These are phyloP conservation scores for Pichia nanzhaoensis DNA, from an alignment of 805 yeast species.

Conservation along the genomic window DNA sequence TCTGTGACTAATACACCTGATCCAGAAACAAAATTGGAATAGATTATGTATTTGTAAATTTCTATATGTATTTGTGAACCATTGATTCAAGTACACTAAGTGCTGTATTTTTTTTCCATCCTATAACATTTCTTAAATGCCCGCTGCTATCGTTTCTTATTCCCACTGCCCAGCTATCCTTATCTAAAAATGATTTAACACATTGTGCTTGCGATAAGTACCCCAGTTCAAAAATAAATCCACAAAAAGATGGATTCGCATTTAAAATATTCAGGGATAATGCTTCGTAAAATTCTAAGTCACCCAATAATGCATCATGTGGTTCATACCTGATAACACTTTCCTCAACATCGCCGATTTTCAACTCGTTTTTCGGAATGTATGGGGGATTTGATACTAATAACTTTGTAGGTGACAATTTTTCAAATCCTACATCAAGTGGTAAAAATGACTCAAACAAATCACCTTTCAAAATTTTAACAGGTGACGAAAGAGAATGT, in stretches of 20 bases:
- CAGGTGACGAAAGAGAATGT: background rate
- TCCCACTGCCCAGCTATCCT: conserved; percentile 37
- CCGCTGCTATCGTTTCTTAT: conserved; percentile 43
- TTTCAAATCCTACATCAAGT: background rate
- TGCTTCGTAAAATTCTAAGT: conserved; percentile 59
- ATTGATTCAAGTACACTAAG: conserved; percentile 12
- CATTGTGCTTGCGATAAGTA: conserved; percentile 44
- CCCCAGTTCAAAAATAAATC: conserved; percentile 77
- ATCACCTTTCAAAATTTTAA: conserved; percentile 7
- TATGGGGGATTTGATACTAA: conserved; percentile 91
- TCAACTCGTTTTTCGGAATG: conserved; percentile 45
- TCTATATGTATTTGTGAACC: conserved; percentile 12
- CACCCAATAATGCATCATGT: conserved; percentile 68
- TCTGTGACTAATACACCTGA: conserved; percentile 1
- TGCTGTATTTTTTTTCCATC: conserved; percentile 36
- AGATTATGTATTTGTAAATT: background rate
- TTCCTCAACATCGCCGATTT: conserved; percentile 39
- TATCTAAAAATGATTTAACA: conserved; percentile 9
- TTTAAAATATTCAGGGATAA: conserved; percentile 37
- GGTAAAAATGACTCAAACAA: conserved; percentile 7
- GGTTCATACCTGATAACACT: conserved; percentile 80
- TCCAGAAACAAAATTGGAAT: background rate
- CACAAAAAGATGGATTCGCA: conserved; percentile 36
- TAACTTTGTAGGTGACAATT: conserved; percentile 34
- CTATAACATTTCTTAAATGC: conserved; percentile 54